Evolutionary conservation across 202 grass and related monocot genomes (phyloP), one percentile per base, ranked within the genome.

Genomic region (Carex sylvatica): DNA sequence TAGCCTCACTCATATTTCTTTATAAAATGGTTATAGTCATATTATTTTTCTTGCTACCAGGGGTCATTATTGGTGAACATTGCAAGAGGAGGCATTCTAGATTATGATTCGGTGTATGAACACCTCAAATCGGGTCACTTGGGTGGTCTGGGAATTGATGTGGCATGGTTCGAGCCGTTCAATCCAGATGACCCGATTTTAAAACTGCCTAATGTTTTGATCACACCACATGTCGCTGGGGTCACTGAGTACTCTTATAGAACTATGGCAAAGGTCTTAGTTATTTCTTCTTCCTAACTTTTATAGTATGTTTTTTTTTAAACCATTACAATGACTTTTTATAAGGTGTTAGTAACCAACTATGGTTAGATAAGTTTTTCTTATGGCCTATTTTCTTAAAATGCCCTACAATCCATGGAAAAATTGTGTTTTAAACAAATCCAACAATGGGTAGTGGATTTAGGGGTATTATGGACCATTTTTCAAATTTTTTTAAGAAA

Each of bases 211-310:
- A 98, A 98, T 84, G 95, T 98, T 82, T 79, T 98, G 58, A 88
- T 98, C 67, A 94, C 95, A n/a, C 95, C 95, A n/a, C 95, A 98
- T 89, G 71, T 98, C 65, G 95, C 89, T 31, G 95, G 95, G 22
- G 84, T 98, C 65, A 98, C 92, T 0, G 87, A 98, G 75, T 84
- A 88, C 16, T 94, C 92, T n/a, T 91, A 93, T 54, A 88, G 90
- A 86, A 84, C 85, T 24, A 98, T 95, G 95, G 95, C 92, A 71
- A 98, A 95, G 95, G 95, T 98, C 40, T 69, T 30, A 14, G 11
- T 51, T 54, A 1, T 49, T 49, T 49, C 18, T 24, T 84, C 16
- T 20, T 35, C 16, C 53, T 28, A 28, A 35, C 28, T 58, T 76
- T 9, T 55, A 6, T 51, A 68, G 7, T 2, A 62, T 7, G 2